Evolutionary conservation across 768 basidiomycete species (phyloP).

Genomic region (Kwoniella botswanensis): DNA sequence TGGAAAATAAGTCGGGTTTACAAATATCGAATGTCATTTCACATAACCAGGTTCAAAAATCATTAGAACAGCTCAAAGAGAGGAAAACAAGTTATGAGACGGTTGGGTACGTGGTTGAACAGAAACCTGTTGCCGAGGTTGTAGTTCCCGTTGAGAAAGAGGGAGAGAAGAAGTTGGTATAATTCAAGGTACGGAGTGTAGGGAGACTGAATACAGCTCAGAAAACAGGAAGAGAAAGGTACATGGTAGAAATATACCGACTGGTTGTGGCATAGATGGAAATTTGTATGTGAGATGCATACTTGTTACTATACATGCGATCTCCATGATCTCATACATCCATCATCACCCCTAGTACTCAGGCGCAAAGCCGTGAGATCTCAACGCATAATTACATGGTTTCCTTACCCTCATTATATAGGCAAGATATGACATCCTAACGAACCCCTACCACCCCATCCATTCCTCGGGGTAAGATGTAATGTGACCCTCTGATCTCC

Average conservation of each 20-base stretch:
- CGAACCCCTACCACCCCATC: constrained; percentile 87
- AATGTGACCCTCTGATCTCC: constrained; percentile 58
- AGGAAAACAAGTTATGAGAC: constrained; percentile 27
- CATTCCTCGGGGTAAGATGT: constrained; percentile 70
- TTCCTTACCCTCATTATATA: not conserved
- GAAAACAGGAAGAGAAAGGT: constrained; percentile 18
- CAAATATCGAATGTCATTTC: constrained; percentile 63
- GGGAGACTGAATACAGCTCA: no score
- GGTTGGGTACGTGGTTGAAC: constrained; percentile 55
- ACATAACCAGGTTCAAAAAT: constrained; percentile 28
- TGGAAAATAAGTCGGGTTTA: constrained; percentile 75
- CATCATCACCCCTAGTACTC: no score
- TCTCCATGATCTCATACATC: no score
- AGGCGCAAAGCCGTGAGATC: no score
- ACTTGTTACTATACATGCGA: not conserved
- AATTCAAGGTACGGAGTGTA: not conserved
- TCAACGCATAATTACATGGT: no score
- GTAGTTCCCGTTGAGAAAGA: constrained; percentile 36
- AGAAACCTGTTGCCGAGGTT: constrained; percentile 55
- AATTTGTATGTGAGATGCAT: not conserved
- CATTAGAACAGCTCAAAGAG: not conserved
- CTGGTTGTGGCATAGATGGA: not conserved
- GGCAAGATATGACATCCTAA: constrained; percentile 66
- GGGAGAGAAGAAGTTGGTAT: constrained; percentile 14
- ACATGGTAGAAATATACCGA: constrained; percentile 10